These are phyloP conservation scores for Fusarium proliferatum DNA, from an alignment of 2,329 filamentous ascomycete genomes.

Conservation along the genomic window DNA sequence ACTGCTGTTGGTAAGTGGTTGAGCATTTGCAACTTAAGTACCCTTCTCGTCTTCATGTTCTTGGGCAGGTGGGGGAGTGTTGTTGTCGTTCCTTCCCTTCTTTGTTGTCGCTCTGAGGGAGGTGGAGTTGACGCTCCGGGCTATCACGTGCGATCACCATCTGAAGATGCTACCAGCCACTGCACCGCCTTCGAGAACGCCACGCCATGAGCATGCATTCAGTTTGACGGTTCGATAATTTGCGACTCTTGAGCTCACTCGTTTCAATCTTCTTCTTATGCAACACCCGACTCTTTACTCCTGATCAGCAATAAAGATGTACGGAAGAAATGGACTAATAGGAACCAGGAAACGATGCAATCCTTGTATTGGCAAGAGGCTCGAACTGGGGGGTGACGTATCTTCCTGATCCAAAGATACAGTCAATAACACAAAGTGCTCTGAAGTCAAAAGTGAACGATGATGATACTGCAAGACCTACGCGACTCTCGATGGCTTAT, in stretches of 20 bases:
- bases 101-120: too few relatives aligned
- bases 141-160: not conserved
- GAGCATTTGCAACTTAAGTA: not conserved
- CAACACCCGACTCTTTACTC: fast-evolving
- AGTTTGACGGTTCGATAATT: fast-evolving
- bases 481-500: not conserved
- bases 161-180: not conserved
- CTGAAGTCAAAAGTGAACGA: not conserved
- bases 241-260: not conserved
- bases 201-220: not conserved
- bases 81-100: not conserved
- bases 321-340: not conserved
- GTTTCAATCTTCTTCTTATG: too few relatives aligned
- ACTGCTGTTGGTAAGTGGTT: not conserved
- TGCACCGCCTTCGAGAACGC: not conserved
- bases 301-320: fast-evolving
- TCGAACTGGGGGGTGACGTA: fast-evolving
- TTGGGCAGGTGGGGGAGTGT: not conserved
- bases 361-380: not conserved
- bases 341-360: not conserved
- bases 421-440: not conserved
- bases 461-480: not conserved
- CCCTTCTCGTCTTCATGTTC: not conserved
- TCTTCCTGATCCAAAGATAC: not conserved
- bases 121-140: not conserved